phyloP scores from a whole-genome alignment of 192 early-diverging fungal species.

The Linnemannia elongata region DNA sequence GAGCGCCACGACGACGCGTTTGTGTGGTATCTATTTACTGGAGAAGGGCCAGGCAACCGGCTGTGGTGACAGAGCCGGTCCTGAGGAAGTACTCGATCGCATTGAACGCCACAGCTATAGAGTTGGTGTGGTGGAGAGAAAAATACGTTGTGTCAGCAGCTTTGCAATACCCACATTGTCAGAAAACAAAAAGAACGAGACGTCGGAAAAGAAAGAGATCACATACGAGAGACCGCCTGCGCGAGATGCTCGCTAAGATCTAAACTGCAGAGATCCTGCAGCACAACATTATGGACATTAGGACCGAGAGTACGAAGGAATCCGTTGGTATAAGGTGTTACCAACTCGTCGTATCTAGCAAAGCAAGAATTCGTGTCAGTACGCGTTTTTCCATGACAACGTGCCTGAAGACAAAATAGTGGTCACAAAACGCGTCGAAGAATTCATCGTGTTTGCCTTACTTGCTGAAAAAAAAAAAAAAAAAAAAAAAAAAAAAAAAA shows the following conservation, averaged over 20 bases:
- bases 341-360: not conserved
- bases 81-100: slow-evolving; percentile 7
- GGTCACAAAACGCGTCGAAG: no score
- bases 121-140: not conserved
- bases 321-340: slow-evolving; percentile 11
- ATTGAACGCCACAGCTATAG: slow-evolving; percentile 12
- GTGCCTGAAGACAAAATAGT: no score
- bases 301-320: not conserved
- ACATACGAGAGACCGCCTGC: slow-evolving; percentile 2
- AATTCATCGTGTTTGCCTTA: not conserved
- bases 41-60: not conserved
- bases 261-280: not conserved
- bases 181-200: not conserved
- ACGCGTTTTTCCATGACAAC: no score
- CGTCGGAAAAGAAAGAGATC: not conserved
- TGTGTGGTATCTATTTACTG: not conserved
- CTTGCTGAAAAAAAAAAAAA: no score
- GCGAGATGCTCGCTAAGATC: not conserved
- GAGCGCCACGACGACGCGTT: not conserved
- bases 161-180: no score
- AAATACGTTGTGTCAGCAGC: not conserved
- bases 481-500: no score
- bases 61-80: not conserved
- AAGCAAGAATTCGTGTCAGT: not conserved
- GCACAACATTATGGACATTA: not conserved